These are phyloP conservation scores for Ochetophila trinervis DNA, from an alignment of 306 rosid species.

Conservation along the genomic window DNA sequence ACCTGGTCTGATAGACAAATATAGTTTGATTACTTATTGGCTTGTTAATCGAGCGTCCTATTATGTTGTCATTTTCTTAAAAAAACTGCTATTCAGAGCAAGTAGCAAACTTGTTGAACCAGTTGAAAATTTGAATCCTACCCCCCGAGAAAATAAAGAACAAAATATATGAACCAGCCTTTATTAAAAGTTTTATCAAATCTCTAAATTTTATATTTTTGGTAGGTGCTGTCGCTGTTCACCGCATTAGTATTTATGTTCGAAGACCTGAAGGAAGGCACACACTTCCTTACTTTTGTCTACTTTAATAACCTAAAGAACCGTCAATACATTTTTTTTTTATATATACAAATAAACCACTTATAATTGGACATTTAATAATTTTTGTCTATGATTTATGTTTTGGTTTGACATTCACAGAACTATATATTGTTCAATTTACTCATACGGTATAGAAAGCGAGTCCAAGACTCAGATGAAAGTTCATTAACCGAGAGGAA, in stretches of 20 bases:
- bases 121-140: not conserved
- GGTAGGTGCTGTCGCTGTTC: conserved; percentile 1
- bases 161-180: not conserved
- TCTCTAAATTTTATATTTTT: not conserved
- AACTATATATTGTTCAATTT: no score
- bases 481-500: no score
- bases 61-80: conserved; percentile 9
- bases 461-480: no score
- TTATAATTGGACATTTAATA: no score
- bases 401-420: no score
- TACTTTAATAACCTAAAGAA: not conserved
- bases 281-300: conserved; percentile 7
- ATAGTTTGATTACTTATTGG: conserved; percentile 1
- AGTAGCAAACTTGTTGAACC: not conserved
- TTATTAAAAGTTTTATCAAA: conserved; percentile 1
- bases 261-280: not conserved
- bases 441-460: no score
- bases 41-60: not conserved
- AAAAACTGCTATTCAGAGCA: not conserved
- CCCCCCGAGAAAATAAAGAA: not conserved
- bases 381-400: no score
- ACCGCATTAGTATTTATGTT: not conserved
- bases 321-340: no score
- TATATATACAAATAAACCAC: no score
- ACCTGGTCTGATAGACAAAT: not conserved